Conservation (phyloP, 2,329 filamentous ascomycete species). For the Lachnellula arida region DNA sequence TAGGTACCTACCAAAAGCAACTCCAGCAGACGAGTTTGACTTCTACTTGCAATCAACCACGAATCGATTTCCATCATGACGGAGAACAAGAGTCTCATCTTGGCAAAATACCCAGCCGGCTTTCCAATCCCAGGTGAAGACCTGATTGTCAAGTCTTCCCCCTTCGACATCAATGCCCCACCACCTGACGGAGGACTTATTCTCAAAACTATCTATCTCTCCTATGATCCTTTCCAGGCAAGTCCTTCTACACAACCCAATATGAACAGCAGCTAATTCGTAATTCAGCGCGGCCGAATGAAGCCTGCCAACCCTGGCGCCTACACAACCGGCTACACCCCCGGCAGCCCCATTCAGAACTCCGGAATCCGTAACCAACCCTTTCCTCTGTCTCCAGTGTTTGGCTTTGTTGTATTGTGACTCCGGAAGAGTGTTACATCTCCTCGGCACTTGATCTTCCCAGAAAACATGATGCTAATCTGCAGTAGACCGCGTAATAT, state of each 20-base stretch:
- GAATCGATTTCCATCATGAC: neutral
- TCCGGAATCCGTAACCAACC: neutral
- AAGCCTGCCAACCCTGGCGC: neutral
- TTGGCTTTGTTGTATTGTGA: no score
- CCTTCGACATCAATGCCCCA: constrained; percentile 59
- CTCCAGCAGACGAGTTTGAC: neutral
- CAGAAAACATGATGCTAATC: no score
- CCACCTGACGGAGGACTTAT: constrained; percentile 62
- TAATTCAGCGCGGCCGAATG: constrained; percentile 38
- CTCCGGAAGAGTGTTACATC: no score
- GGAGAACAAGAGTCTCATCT: constrained; percentile 67
- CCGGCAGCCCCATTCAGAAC: neutral
- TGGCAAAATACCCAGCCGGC: constrained; percentile 60
- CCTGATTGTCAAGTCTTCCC: constrained; percentile 58
- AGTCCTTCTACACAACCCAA: neutral
- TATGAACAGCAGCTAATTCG: constrained; percentile 46
- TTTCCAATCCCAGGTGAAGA: constrained; percentile 66
- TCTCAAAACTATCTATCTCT: constrained; percentile 65
- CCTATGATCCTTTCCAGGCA: constrained; percentile 72
- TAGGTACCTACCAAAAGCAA: neutral
- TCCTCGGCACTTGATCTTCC: no score
- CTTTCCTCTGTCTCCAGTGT: no score
- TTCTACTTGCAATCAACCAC: no score
- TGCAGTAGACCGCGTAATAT: neutral
- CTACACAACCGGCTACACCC: neutral